Percentiles rank a stretch among this genome's conserved stretches.
These are phyloP conservation scores for Penicillium simplicissimum DNA, from an alignment of 495 filamentous ascomycete genomes.

Conservation along the genomic window DNA sequence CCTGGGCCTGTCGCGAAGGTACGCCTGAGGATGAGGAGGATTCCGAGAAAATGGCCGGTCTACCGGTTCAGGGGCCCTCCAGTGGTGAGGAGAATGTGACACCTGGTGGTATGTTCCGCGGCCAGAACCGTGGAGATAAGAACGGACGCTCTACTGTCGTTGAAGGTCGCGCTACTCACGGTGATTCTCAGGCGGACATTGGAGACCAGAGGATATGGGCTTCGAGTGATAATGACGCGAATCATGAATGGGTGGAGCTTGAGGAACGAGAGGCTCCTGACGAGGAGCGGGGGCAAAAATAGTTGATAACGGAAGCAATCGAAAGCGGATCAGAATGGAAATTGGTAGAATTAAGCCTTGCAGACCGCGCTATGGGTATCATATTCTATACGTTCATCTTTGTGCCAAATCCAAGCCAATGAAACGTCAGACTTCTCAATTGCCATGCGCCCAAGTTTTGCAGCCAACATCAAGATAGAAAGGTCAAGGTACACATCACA, in stretches of 20 bases:
- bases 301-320: background rate
- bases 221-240: slow-evolving; percentile 5
- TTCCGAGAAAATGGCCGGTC: slow-evolving; percentile 6
- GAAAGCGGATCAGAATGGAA: background rate
- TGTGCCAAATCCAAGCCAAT: slow-evolving; percentile 2
- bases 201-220: slow-evolving; percentile 10
- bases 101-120: background rate
- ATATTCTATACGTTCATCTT: background rate
- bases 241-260: slow-evolving; percentile 35
- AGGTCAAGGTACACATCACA: background rate
- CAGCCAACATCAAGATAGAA: background rate
- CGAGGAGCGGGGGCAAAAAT: slow-evolving; percentile 25
- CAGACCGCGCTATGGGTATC: slow-evolving; percentile 9
- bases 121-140: background rate
- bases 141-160: background rate
- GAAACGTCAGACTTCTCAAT: background rate
- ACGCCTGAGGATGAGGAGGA: slow-evolving; percentile 64
- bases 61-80: slow-evolving; percentile 14
- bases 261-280: slow-evolving; percentile 16
- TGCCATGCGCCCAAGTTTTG: background rate
- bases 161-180: background rate
- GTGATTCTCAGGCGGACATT: slow-evolving; percentile 4
- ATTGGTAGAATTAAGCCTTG: background rate
- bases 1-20: slow-evolving; percentile 70
- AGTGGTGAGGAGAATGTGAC: background rate